Conservation (phyloP, 495 filamentous ascomycete genomes). For the Rostrohypoxylon terebratum region DNA sequence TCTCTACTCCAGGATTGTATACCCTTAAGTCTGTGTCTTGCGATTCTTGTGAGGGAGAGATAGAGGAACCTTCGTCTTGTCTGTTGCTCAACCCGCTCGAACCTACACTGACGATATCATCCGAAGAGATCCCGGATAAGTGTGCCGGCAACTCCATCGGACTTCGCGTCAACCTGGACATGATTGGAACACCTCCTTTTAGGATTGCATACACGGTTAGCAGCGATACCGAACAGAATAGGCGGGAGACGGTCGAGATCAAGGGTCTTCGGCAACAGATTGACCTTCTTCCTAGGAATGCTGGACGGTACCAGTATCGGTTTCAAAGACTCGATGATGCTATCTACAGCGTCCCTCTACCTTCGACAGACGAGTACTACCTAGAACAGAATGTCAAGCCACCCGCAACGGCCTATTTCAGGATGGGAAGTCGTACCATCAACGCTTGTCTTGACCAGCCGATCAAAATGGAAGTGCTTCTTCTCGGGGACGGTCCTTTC, state of each 20-base stretch:
- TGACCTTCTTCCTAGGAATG: conserved; percentile 81
- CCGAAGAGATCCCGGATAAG: conserved; percentile 88
- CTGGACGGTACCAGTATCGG: conserved; percentile 87
- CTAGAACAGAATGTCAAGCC: conserved; percentile 94
- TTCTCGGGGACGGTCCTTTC: conserved; percentile 86
- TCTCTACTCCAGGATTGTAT: conserved; percentile 87
- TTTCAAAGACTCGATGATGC: conserved; percentile 83
- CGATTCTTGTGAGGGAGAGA: conserved; percentile 84
- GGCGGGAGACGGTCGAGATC: conserved; percentile 64
- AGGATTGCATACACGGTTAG: conserved; percentile 76
- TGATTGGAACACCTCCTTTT: conserved; percentile 93
- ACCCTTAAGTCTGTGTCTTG: conserved; percentile 80
- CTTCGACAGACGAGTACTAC: conserved; percentile 56
- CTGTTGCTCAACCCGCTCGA: conserved; percentile 90
- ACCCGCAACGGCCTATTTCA: conserved; percentile 81
- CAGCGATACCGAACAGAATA: conserved; percentile 62
- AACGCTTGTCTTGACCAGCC: conserved; percentile 85
- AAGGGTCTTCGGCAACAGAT: conserved; percentile 79
- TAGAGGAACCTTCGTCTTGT: conserved; percentile 92
- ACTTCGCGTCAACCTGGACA: conserved; percentile 83
- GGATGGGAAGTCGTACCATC: conserved; percentile 62
- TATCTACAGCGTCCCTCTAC: conserved; percentile 70
- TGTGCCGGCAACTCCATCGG: conserved; percentile 95
- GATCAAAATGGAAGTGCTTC: conserved; percentile 74
- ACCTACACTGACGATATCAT: conserved; percentile 76